Evolutionary conservation across 2,329 filamentous ascomycete genomes (phyloP).

Genomic region (Hymenoscyphus albidus): DNA sequence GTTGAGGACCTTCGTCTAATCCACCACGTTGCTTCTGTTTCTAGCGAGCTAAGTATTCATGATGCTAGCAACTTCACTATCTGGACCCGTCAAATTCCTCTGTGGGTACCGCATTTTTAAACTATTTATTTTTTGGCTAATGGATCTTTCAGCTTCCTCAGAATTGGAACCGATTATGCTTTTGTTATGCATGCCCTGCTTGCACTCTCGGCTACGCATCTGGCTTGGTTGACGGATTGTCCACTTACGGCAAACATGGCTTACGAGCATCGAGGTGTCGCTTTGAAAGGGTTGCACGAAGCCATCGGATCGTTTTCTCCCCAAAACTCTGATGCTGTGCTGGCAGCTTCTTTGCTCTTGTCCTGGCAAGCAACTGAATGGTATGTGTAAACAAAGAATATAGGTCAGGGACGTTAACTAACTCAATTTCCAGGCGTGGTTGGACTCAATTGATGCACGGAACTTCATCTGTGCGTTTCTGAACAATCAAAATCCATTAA

Average conservation of each 20-base stretch:
- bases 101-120: slow-evolving; percentile 55
- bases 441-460: slow-evolving; percentile 94
- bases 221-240: slow-evolving; percentile 85
- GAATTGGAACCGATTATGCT: slow-evolving; percentile 72
- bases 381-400: slow-evolving; percentile 51
- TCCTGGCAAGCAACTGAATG: slow-evolving; percentile 97
- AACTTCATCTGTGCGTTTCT: slow-evolving; percentile 70
- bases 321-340: slow-evolving; percentile 83
- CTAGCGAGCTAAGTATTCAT: slow-evolving; percentile 72
- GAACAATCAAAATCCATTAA: too few species aligned
- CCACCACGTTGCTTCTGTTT: slow-evolving; percentile 83
- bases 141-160: slow-evolving; percentile 61
- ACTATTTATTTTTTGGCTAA: slow-evolving; percentile 28
- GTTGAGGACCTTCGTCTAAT: slow-evolving; percentile 81
- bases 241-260: slow-evolving; percentile 82
- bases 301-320: slow-evolving; percentile 81
- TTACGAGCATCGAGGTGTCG: slow-evolving; percentile 81
- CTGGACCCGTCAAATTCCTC: slow-evolving; percentile 90
- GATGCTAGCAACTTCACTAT: slow-evolving; percentile 81
- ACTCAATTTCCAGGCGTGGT: slow-evolving; percentile 63
- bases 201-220: slow-evolving; percentile 90
- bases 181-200: slow-evolving; percentile 95
- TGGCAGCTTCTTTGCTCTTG: slow-evolving; percentile 85
- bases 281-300: slow-evolving; percentile 82
- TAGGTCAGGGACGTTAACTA: slow-evolving; percentile 27